Base-by-base conservation (phyloP, 345 rosid species). In the Moringa oleifera region DNA sequence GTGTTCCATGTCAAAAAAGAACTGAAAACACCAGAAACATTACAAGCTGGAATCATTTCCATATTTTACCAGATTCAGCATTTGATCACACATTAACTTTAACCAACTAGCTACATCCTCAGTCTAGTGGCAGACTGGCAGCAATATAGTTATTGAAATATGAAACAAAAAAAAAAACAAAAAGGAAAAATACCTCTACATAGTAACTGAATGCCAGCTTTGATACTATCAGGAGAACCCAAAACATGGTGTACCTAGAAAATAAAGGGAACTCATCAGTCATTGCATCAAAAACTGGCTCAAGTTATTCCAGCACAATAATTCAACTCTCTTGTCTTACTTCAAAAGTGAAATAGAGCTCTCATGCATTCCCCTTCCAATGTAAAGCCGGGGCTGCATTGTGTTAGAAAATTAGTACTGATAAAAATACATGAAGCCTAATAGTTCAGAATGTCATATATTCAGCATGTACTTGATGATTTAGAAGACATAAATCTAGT, bases 351-450 rank as follows among this genome's bases (percentile, higher is more conserved):
- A 75, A 59, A 70, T 24, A 0, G 73, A 47, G 54, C 84, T 79
- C 76, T 82, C 87, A 68, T 82, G 87, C 87, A 82, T 82, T 68
- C 80, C 87, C 68, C 87, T 77, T 69, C 84, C 87, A 68, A 79
- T 69, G 65, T 68, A 82, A 55, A 82, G 78, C 57, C 80, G 81
- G 58, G 87, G 80, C 84, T 77, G 80, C 72, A 78, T 23, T 61
- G 1, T 41, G 12, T 41, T 11, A 4, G 47, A 41, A 16, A 41
- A 41, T 41, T 15, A 41, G 47, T 7, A 41, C 12, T 41, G 12
- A 41, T 1, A 7, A 41, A 7, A 41, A 9, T 5, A 11, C 47
- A 4, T 5, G 6, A 41, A 41, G 47, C 17, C 12, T 41, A 41
- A 41, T 41, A 41, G 16, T 41, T 15, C 47, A 41, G 47, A 1